Evolutionary conservation across 2,329 filamentous ascomycete genomes (phyloP), one percentile per base, ranked within the genome.

Genomic region (Fusarium multiceps): DNA sequence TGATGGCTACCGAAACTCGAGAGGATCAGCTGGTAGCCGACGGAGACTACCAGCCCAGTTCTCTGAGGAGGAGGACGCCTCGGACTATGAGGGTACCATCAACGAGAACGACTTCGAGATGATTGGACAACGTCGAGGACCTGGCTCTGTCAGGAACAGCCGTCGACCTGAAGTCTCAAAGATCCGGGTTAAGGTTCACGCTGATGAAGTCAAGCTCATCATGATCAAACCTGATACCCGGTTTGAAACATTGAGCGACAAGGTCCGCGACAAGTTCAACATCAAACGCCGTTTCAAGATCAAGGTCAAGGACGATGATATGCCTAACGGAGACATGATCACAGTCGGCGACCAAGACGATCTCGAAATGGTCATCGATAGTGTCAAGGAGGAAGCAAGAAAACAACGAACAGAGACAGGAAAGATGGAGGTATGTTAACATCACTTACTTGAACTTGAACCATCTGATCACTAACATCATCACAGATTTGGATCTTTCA

Each of bases 281-380:
- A 85, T 98, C 59, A 84, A 87, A 58, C 83, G 90, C 66, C 88
- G 89, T 60, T 95, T 98, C 83, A 97, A 94, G 85, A 91, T 98
- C 80, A 96, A 96, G 84, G 89, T 94, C 73, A 89, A 87, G 75
- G 93, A 97, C 69, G 96, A 98, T 73, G 92, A 93, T 72, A 80
- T 84, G 64, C 87, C 88, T 1, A 86, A 91, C 58, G 92, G 92
- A 5, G 95, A 98, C 76, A 95, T 98, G 92, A 97, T 99, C 76
- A 98, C 95, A 32, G 91, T 99, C 88, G 94, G 92, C 30, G 96
- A 99, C 79, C 93, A 98, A 80, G 96, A 99, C 76, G 96, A 99
- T 82, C 82, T 98, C 68, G 94, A 98, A 53, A 92, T 98, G 89
- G 90, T 93, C 28, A 86, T 98, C 56, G 87, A 88, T 78, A 87